Evolutionary conservation across 1,284 basidiomycete species (phyloP).

Genomic region (Rhodotorula sp.): DNA sequence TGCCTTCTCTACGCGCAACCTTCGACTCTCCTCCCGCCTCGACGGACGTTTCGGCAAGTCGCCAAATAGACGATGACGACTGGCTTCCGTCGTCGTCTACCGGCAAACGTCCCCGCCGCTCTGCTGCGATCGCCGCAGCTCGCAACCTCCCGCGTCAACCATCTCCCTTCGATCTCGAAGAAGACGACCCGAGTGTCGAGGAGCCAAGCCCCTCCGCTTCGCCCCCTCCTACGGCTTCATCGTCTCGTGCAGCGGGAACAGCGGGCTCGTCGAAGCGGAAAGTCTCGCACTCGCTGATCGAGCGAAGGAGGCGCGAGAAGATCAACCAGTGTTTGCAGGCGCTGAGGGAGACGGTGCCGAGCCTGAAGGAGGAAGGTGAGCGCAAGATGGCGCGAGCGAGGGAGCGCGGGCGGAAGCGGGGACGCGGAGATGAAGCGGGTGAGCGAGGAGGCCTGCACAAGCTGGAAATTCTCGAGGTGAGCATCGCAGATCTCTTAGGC

Average conservation of each 20-base stretch:
- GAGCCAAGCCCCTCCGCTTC: constrained; percentile 2
- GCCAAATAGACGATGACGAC: not conserved
- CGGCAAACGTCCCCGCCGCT: constrained; percentile 23
- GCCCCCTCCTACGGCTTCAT: not conserved
- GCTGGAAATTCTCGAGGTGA: constrained; percentile 66
- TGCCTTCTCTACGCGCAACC: not conserved
- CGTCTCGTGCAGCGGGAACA: not conserved
- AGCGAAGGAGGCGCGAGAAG: constrained; percentile 75
- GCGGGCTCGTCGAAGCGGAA: constrained; percentile 60
- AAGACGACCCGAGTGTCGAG: not conserved
- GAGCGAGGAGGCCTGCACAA: constrained; percentile 70
- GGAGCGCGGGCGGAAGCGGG: constrained; percentile 47
- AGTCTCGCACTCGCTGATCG: constrained; percentile 77
- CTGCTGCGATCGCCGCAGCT: constrained; percentile 24
- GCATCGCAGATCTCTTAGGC: too few species aligned
- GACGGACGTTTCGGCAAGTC: not conserved
- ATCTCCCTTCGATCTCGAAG: constrained; percentile 25
- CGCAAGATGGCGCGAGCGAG: constrained; percentile 47
- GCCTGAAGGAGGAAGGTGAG: constrained; percentile 31
- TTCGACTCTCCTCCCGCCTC: not conserved
- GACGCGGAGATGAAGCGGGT: constrained; percentile 38
- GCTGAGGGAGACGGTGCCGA: constrained; percentile 64
- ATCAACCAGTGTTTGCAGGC: constrained; percentile 74
- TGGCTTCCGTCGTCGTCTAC: not conserved
- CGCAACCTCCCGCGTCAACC: constrained; percentile 26